phyloP scores from a whole-genome alignment of 2,329 filamentous ascomycete species.

The Ceratocystis cacaofunesta region DNA sequence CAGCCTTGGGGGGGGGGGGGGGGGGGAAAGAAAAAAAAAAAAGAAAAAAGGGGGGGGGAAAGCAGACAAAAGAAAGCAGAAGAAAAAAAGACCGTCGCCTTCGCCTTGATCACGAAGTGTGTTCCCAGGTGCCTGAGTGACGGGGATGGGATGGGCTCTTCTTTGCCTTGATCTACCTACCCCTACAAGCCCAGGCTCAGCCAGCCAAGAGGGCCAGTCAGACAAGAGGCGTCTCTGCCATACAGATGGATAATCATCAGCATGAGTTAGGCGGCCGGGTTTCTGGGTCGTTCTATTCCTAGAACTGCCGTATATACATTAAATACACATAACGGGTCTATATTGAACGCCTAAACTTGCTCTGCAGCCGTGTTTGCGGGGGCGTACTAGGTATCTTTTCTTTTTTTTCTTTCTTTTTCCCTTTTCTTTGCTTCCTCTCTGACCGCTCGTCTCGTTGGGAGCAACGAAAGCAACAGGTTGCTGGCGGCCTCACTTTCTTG shows the following conservation, averaged over 20 bases:
- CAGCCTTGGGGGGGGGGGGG: not conserved
- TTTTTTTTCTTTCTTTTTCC: too few relatives aligned
- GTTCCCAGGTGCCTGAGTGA: not conserved
- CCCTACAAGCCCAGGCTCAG: not conserved
- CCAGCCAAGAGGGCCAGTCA: not conserved
- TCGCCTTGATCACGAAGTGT: not conserved
- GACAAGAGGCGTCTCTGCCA: not conserved
- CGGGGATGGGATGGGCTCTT: not conserved
- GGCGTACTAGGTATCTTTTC: too few relatives aligned
- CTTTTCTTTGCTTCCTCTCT: too few relatives aligned
- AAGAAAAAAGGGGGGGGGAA: not conserved
- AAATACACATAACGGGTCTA: not conserved
- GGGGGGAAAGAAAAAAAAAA: not conserved
- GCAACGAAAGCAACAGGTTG: too few relatives aligned
- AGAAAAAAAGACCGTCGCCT: not conserved
- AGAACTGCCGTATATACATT: not conserved
- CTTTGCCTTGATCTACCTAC: not conserved
- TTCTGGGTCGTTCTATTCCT: not conserved
- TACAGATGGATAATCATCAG: not conserved
- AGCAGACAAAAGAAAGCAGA: too few relatives aligned
- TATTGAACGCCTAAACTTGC: too few relatives aligned
- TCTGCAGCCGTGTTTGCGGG: too few relatives aligned
- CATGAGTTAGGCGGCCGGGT: not conserved
- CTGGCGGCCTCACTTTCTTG: too few relatives aligned
- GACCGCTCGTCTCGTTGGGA: too few relatives aligned